phyloP scores from a whole-genome alignment of 2,329 filamentous ascomycete species.

The Pseudogymnoascus pannorum region DNA sequence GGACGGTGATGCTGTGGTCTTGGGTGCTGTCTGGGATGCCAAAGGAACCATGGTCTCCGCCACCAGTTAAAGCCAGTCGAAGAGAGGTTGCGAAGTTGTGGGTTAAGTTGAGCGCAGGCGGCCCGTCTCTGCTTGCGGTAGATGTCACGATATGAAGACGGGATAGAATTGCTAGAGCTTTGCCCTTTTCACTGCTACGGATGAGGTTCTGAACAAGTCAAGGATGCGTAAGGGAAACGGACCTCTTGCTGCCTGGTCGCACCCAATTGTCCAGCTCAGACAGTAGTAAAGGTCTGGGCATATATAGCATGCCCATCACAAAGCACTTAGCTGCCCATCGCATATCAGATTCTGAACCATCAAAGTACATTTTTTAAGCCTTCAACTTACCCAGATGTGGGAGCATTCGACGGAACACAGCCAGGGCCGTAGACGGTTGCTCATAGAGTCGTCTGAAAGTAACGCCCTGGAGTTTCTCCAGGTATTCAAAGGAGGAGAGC shows the following conservation, averaged over 20 bases:
- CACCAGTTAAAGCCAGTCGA: slow-evolving; percentile 79
- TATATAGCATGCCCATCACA: slow-evolving; percentile 92
- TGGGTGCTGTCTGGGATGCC: slow-evolving; percentile 67
- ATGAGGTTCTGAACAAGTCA: slow-evolving; percentile 9
- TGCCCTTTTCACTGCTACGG: slow-evolving; percentile 62
- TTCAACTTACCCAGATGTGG: slow-evolving; percentile 66
- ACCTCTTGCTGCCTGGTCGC: slow-evolving; percentile 56
- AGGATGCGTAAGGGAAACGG: slow-evolving; percentile 19
- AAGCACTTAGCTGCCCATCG: slow-evolving; percentile 70
- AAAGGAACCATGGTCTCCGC: slow-evolving; percentile 79
- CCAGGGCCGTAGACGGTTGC: slow-evolving; percentile 89
- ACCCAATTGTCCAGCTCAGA: slow-evolving; percentile 82
- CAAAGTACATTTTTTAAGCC: slow-evolving; percentile 10
- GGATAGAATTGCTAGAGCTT: slow-evolving; percentile 72
- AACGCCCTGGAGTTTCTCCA: slow-evolving; percentile 82
- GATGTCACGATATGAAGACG: slow-evolving; percentile 80
- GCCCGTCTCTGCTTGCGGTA: slow-evolving; percentile 52
- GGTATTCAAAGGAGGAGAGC: slow-evolving; percentile 72
- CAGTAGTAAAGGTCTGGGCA: slow-evolving; percentile 71
- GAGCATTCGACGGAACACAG: slow-evolving; percentile 95
- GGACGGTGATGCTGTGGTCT: slow-evolving; percentile 56
- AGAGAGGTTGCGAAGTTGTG: slow-evolving; percentile 78
- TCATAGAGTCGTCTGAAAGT: slow-evolving; percentile 90
- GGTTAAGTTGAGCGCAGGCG: slow-evolving; percentile 68
- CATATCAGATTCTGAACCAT: slow-evolving; percentile 13